Conservation (phyloP, 2,329 filamentous ascomycete genomes). For the Paecilomyces niveus region DNA sequence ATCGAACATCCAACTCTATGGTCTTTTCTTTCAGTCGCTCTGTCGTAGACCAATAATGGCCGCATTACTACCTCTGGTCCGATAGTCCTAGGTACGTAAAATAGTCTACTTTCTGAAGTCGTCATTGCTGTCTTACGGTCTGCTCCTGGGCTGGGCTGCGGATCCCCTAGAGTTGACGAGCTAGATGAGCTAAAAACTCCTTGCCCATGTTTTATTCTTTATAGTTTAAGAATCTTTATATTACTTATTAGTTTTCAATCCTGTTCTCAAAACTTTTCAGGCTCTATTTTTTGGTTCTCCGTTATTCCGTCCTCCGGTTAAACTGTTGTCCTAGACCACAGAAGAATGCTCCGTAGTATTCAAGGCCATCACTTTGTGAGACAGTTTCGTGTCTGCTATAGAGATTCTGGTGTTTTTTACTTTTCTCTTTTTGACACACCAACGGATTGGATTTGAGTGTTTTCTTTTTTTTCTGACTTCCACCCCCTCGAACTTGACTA, state of each 20-base stretch:
- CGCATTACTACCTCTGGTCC: neutral
- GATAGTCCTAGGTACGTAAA: neutral
- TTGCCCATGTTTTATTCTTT: neutral
- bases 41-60: neutral
- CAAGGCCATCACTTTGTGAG: neutral
- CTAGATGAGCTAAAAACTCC: neutral
- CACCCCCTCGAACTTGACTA: neutral
- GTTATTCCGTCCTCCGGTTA: neutral
- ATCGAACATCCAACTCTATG: neutral
- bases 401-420: neutral
- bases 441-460: no score
- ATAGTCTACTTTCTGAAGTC: neutral
- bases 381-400: no score
- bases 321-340: neutral
- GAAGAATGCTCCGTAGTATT: neutral
- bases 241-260: neutral
- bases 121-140: neutral
- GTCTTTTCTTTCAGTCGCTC: neutral
- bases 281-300: neutral
- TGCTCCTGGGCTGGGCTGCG: neutral
- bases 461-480: no score
- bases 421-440: neutral
- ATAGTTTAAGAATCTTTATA: neutral
- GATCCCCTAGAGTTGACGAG: neutral
- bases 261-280: neutral